Evolutionary conservation across 2,329 filamentous ascomycete genomes (phyloP), one percentile per base, ranked within the genome.

Genomic region (Nigrograna mackinnonii): DNA sequence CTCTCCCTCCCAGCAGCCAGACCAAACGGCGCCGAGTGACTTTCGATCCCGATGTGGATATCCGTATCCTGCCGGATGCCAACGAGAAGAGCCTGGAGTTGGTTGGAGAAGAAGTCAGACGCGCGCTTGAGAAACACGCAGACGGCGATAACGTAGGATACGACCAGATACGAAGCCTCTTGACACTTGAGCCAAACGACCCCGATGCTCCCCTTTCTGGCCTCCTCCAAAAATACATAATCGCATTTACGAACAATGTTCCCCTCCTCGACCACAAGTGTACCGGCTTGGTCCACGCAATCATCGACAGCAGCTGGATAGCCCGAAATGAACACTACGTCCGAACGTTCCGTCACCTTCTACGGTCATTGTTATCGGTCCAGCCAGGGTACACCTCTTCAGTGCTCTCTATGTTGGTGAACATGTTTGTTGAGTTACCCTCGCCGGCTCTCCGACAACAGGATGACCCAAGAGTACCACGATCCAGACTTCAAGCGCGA

Each of bases 331-430:
- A 83, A 44, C 67, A 71, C 14, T 85, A 84, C 57, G 74, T 81
- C 35, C 74, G 73, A 45, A 64, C 79, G 5, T 85, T 79, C 63
- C 72, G 77, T 41, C 69, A 76, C 30, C 79, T 85, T 44, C 57
- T 85, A 37, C 76, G 77, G 19, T 79, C 78, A 37, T 73, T 99
- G 34, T 83, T 91, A 39, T 95, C 89, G 46, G 87, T 91, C 1
- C 89, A 96, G 59, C 86, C 88, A 33, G 84, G 82, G 12, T 95
- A 89, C 68, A 80, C 95, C 22, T 79, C 78, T 17, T 77, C 82
- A 16, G 84, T 95, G 28, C 78, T 96, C 44, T 79, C 83, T 43
- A 92, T 90, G 82, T 79, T 97, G 46, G 85, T 95, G 41, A 80
- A 84, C 46, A 86, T 90, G 64, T 89, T 99, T 60, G 78, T 80